Evolutionary conservation across 495 filamentous ascomycete genomes (phyloP), one percentile per base, ranked within the genome.

Genomic region (Aspergillus affinis): DNA sequence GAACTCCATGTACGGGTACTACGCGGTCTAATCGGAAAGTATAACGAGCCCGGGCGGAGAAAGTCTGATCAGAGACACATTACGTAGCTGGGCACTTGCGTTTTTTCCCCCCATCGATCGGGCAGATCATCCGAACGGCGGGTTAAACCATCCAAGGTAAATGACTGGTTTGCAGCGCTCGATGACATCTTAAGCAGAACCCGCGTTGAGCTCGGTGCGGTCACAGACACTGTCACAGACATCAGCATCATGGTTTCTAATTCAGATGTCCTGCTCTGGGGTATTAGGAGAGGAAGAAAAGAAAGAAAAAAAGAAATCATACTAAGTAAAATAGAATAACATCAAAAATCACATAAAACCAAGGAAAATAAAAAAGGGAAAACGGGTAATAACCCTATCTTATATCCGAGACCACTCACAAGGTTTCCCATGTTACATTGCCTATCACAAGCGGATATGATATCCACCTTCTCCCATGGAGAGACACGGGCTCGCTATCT

Each of bases 31-130:
- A 30, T 48, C 41, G 44, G 45, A 56, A 45, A 45, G 46, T 32
- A n/a, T 48, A 26, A 18, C 54, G 12, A 29, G n/a, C 20, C 21
- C 26, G 21, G 21, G 18, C 23, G 47, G 20, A 27, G 36, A 44
- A 53, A 56, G 26, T 47, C 27, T 18, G 27, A 44, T n/a, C 44
- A n/a, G 54, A 56, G 46, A 47, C 52, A 51, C 9, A 56, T 55
- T 50, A 61, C 59, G 45, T 61, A 61, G 27, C 46, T 45, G 52
- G 46, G 29, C 18, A 21, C 47, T 47, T 51, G 17, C 6, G 18
- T 17, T 12, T 36, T 15, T 44, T 12, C n/a, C n/a, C n/a, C n/a
- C n/a, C 1, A 55, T 20, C 30, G 47, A 20, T 17, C 45, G n/a
- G 21, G 7, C 13, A 48, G 36, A 56, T 19, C 19, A 13, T 46